These are phyloP conservation scores for Amanita jacksonii DNA, from an alignment of 768 basidiomycete species.

Conservation along the genomic window DNA sequence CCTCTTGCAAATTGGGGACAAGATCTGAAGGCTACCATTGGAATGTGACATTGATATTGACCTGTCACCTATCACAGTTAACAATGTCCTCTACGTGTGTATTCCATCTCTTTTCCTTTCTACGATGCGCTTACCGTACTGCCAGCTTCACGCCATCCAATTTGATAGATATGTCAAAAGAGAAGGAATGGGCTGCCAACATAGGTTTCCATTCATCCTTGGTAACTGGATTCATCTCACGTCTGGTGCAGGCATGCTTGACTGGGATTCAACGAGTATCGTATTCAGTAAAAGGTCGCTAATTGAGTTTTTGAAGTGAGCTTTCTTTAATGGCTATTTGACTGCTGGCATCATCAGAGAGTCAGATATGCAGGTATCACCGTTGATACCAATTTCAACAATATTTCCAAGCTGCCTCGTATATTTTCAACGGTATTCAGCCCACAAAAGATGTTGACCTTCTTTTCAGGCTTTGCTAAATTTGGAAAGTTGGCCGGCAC, in stretches of 20 bases:
- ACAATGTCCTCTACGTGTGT: constrained; percentile 35
- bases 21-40: not conserved
- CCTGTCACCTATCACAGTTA: not conserved
- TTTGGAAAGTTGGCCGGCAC: constrained; percentile 47
- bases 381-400: constrained; percentile 66
- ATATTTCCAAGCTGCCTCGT: constrained; percentile 73
- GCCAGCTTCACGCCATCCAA: constrained; percentile 49
- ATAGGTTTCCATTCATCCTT: constrained; percentile 36
- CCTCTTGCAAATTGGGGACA: not conserved
- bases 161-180: constrained; percentile 51
- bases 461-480: constrained; percentile 51
- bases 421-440: constrained; percentile 14
- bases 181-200: constrained; percentile 62
- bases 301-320: constrained; percentile 71
- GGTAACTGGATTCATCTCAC: not conserved
- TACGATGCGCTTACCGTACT: not conserved
- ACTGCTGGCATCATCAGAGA: constrained; percentile 4
- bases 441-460: not conserved
- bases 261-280: constrained; percentile 70
- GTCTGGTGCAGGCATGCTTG: constrained; percentile 50
- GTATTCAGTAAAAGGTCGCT: constrained; percentile 73
- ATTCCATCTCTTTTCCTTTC: not conserved
- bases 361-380: constrained; percentile 63
- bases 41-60: not conserved
- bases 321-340: constrained; percentile 7